Percentiles rank a stretch among this genome's conserved stretches.
Conservation (phyloP, 306 rosid species). For the Cucumis melo region DNA sequence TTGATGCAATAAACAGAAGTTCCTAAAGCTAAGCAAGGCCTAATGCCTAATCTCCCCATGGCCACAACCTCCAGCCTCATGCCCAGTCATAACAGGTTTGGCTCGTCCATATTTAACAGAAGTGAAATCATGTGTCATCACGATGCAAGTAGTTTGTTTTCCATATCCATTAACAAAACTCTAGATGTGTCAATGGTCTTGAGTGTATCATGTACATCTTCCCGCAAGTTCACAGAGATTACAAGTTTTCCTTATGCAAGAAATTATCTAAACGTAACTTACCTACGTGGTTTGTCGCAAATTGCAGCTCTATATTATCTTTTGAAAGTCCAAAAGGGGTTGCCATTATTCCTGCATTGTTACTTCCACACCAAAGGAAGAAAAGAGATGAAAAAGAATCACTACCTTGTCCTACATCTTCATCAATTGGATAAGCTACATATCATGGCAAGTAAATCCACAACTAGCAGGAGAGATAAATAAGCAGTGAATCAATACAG, state of each 20-base stretch:
- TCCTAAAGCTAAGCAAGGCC: background rate
- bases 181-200: background rate
- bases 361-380: constrained; percentile 36
- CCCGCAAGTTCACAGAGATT: background rate
- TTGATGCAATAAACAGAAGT: background rate
- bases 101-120: background rate
- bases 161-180: background rate
- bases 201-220: background rate
- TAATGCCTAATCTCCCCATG: background rate
- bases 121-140: background rate
- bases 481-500: background rate
- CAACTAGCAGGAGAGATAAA: background rate
- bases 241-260: background rate
- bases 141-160: background rate
- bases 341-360: constrained; percentile 84
- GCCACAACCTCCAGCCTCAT: background rate
- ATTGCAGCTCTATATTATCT: constrained; percentile 74
- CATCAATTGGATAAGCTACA: background rate
- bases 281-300: constrained; percentile 82
- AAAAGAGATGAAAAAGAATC: background rate
- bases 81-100: background rate
- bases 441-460: background rate
- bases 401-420: background rate
- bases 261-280: background rate
- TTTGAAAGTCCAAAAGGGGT: constrained; percentile 48